phyloP scores from a whole-genome alignment of 2,329 filamentous ascomycete genomes.

The Tolypocladium ophioglossoides region DNA sequence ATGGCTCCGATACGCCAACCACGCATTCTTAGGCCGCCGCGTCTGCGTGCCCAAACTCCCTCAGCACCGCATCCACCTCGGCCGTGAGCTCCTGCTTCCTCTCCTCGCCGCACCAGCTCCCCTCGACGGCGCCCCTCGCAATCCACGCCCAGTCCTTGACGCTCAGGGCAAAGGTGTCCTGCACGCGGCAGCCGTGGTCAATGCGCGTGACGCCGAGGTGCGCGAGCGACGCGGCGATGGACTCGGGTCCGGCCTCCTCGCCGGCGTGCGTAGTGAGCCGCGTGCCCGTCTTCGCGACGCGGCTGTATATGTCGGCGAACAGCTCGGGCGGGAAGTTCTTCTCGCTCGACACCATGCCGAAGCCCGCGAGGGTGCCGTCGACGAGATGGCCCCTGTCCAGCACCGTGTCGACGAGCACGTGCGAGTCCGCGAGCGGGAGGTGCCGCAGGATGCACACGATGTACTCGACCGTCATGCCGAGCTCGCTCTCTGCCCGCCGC shows the following conservation, averaged over 20 bases:
- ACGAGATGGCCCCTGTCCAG: conserved; percentile 29
- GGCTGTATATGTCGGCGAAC: conserved; percentile 50
- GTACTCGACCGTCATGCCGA: conserved; percentile 53
- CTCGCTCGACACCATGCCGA: conserved; percentile 60
- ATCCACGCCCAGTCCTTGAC: conserved; percentile 58
- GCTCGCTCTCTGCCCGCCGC: conserved; percentile 45
- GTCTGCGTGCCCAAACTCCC: neutral
- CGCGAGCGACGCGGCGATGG: conserved; percentile 54
- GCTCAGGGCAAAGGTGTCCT: conserved; percentile 56
- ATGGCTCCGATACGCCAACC: neutral
- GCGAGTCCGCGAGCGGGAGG: conserved; percentile 48
- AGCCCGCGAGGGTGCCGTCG: conserved; percentile 40
- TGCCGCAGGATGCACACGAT: conserved; percentile 67
- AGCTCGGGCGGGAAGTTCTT: conserved; percentile 43
- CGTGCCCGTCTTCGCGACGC: conserved; percentile 37
- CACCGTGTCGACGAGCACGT: conserved; percentile 22
- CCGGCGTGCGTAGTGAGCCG: conserved; percentile 64
- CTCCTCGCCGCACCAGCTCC: conserved; percentile 57
- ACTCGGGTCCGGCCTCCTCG: conserved; percentile 60
- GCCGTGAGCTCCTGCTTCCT: conserved; percentile 35
- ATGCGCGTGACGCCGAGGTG: conserved; percentile 53
- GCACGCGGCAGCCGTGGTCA: conserved; percentile 67
- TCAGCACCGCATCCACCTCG: neutral
- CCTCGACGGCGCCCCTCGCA: conserved; percentile 48
- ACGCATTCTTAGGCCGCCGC: neutral